Evolutionary conservation across 305 asterid species (phyloP).

Genomic region (Solanum chacoense): DNA sequence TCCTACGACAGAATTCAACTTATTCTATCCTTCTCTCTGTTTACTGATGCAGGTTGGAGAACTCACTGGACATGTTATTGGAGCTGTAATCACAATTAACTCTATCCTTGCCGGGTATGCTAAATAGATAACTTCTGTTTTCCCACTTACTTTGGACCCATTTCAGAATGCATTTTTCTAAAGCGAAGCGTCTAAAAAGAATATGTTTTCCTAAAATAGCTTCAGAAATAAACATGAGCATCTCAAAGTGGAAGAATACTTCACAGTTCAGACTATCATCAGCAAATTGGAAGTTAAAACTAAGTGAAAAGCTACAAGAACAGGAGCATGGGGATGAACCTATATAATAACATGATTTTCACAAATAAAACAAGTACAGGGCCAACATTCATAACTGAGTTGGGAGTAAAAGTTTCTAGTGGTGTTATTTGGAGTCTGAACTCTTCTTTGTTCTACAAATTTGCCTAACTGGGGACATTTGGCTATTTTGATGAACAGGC

Average conservation of each 20-base stretch:
- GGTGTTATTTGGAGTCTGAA: background rate
- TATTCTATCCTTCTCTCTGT: background rate
- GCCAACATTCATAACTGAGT: background rate
- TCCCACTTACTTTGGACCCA: background rate
- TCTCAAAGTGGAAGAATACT: background rate
- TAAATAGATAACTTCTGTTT: background rate
- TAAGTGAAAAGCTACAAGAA: background rate
- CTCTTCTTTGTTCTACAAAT: background rate
- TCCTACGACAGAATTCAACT: background rate
- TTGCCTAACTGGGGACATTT: background rate
- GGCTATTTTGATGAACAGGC: constrained; percentile 3
- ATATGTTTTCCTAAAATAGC: background rate
- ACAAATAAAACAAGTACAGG: background rate
- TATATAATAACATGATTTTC: background rate
- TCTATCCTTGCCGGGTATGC: constrained; percentile 16
- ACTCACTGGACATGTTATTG: constrained; percentile 9
- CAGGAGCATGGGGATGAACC: background rate
- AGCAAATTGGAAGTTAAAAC: background rate
- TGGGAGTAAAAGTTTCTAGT: background rate
- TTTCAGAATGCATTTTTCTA: background rate
- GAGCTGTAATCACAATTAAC: constrained; percentile 11
- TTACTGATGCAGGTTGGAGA: constrained; percentile 9
- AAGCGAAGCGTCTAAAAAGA: background rate
- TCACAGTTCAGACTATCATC: background rate
- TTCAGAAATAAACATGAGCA: background rate